Conservation (phyloP, 768 basidiomycete genomes). For the Tylopilus balloui region DNA sequence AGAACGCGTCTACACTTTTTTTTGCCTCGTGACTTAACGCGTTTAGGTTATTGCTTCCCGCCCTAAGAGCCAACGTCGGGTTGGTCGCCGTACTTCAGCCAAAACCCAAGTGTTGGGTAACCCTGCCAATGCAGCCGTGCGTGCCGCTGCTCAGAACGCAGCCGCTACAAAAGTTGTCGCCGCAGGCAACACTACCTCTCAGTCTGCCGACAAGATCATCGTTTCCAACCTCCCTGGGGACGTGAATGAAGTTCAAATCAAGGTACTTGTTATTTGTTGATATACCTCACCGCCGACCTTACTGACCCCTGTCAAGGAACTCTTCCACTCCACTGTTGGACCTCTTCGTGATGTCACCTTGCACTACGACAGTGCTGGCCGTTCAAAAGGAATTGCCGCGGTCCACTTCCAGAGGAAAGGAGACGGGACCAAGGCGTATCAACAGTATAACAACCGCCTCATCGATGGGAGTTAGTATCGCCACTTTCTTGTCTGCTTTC, state of each 20-base stretch:
- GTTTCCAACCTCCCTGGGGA: slow-evolving; percentile 91
- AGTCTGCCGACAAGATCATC: slow-evolving; percentile 80
- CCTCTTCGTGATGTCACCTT: slow-evolving; percentile 80
- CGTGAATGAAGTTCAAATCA: slow-evolving; percentile 90
- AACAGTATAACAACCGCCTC: slow-evolving; percentile 95
- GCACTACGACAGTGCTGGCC: slow-evolving; percentile 78
- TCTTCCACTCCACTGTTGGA: slow-evolving; percentile 89
- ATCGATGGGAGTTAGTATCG: slow-evolving; percentile 99
- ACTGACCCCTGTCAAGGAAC: slow-evolving; percentile 56
- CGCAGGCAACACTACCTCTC: slow-evolving; percentile 36
- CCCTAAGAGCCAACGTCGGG: slow-evolving; percentile 41
- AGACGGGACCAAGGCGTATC: slow-evolving; percentile 87
- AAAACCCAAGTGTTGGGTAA: slow-evolving; percentile 62
- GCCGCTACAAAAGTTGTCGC: slow-evolving; percentile 40
- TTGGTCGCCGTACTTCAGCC: slow-evolving; percentile 42
- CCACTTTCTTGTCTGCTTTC: slow-evolving; percentile 40
- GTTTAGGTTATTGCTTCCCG: slow-evolving; percentile 64
- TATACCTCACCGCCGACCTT: neutral
- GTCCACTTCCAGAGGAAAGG: slow-evolving; percentile 84
- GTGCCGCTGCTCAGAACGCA: slow-evolving; percentile 47
- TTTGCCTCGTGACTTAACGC: slow-evolving; percentile 9
- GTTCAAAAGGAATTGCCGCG: slow-evolving; percentile 86
- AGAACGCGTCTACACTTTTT: slow-evolving; percentile 1
- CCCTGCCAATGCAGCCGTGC: slow-evolving; percentile 44
- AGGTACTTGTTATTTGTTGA: slow-evolving; percentile 48